Base-by-base conservation (phyloP, 73 alveolate genomes). In the Paramecium octaurelia region DNA sequence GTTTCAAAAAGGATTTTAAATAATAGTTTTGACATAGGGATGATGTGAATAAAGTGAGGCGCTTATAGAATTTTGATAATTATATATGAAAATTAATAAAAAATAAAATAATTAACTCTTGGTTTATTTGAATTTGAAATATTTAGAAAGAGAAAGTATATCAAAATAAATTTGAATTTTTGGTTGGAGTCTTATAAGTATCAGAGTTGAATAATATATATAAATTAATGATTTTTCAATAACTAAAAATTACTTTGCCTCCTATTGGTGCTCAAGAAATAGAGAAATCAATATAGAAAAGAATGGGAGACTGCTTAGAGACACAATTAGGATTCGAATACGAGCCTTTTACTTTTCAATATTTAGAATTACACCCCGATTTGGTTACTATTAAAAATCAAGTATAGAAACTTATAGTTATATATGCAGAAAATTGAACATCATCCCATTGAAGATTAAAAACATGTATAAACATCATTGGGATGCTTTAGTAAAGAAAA, bases 331-430 rank as follows among this genome's bases (percentile, higher is more conserved):
- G 91, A 4, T 80, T 44, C 27, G 91, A 80, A 46, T 80, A 80
- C 6, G 91, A 80, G n/a, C 46, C 43, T 23, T 48, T 80, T 42
- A 34, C 91, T 12, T 80, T 80, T 46, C 91, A 80, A 43, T 80
- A 80, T 80, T 46, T 80, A 46, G 91, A 80, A 80, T 80, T 80
- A 43, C 91, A 80, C 57, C 91, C 91, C 16, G 91, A 80, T 31
- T 80, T 80, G 57, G 57, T 80, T 24, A 43, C 46, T 24, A 80
- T 80, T 34, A 80, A 80, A 43, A 80, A 80, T 80, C 57, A 42
- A 80, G 76, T 42, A 23, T 34, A 31, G 27, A 43, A 80, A 80
- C 46, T 38, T 80, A 77, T 42, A 31, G 70, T 44, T 31, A 80
- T 80, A 40, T 80, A 36, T 54, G 34, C 57, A 80, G 91, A 48